These are phyloP conservation scores for Garcia nutans DNA, from an alignment of 345 rosid species.

Conservation along the genomic window DNA sequence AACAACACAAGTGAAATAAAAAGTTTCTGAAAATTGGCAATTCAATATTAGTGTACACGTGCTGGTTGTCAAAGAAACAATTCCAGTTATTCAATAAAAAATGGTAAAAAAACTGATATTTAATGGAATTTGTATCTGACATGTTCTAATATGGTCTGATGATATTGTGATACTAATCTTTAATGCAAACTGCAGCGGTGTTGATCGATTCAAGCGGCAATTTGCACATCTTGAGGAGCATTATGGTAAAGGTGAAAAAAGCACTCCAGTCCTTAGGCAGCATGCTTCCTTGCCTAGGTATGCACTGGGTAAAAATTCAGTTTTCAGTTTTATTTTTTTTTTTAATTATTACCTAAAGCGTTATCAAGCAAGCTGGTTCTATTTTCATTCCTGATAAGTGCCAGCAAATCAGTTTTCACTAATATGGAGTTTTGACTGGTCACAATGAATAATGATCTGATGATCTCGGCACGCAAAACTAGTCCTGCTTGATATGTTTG, in stretches of 20 bases:
- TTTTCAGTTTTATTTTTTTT: not conserved
- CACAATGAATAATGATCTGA: not conserved
- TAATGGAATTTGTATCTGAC: not conserved
- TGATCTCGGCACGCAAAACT: not conserved
- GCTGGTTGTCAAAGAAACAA: not conserved
- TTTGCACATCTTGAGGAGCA: slow-evolving; percentile 97
- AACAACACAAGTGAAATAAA: not conserved
- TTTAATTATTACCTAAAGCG: not conserved
- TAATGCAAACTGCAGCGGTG: slow-evolving; percentile 59
- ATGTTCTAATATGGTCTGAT: not conserved
- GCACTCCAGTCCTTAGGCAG: slow-evolving; percentile 77
- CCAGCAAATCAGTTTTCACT: not conserved
- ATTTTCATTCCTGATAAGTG: not conserved
- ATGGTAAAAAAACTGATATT: not conserved
- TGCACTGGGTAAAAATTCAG: slow-evolving; percentile 6
- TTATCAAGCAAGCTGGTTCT: not conserved
- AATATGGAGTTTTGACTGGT: too few species aligned
- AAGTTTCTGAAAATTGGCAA: not conserved
- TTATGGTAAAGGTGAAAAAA: slow-evolving; percentile 74
- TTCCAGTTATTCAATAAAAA: not conserved
- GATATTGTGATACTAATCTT: not conserved
- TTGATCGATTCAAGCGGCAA: slow-evolving; percentile 96
- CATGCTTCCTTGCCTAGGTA: slow-evolving; percentile 98
- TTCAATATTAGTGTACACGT: not conserved
- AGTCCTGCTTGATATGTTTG: slow-evolving; percentile 4